Evolutionary conservation across 2,329 filamentous ascomycete species (phyloP), one percentile per base, ranked within the genome.

Genomic region (Penicillium sp.): DNA sequence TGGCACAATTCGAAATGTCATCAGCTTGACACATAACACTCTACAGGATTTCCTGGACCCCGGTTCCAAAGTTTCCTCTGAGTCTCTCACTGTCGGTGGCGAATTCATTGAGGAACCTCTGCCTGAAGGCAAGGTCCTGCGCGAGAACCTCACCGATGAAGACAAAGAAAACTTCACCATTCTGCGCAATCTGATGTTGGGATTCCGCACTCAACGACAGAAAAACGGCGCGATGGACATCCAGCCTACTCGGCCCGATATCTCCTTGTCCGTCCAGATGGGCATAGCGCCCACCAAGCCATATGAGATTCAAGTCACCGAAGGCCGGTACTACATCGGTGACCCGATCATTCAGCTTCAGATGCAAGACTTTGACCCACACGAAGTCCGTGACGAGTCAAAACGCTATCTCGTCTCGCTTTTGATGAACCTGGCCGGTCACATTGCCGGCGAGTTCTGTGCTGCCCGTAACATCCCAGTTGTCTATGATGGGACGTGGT

Each of bases 361-460:
- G 47, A 62, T 67, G 47, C 61, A 66, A 37, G 52, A 66, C 12
- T 51, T 66, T 25, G 71, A 79, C 49, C 71, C 73, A 60, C 80
- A 71, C 63, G 74, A 75, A 56, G 64, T 76, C 4, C 67, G 68
- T 4, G 76, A 78, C 49, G 53, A 70, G n/a, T 76, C 75, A 1
- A 77, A 76, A 49, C 62, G 67, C 15, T 72, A 79, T 49, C 68
- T 82, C 31, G 71, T 81, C 49, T 71, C 74, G 3, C 77, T 83
- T 52, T 65, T 79, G 38, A 89, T 88, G 86, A 73, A 86, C 59
- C 70, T 88, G 22, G 85, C 82, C 15, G 75, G 75, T 20, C 71
- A 74, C 59, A 63, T 76, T 34, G 66, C 73, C 1, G 75, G 69
- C 4, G 69, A 67, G 43, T 77, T 75, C 71, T 70, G 70, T 48